A percentile compares a stretch with the other conserved stretches of the same genome.
These are phyloP conservation scores for Stentor coeruleus DNA, from an alignment of 73 alveolate species.

Conservation along the genomic window DNA sequence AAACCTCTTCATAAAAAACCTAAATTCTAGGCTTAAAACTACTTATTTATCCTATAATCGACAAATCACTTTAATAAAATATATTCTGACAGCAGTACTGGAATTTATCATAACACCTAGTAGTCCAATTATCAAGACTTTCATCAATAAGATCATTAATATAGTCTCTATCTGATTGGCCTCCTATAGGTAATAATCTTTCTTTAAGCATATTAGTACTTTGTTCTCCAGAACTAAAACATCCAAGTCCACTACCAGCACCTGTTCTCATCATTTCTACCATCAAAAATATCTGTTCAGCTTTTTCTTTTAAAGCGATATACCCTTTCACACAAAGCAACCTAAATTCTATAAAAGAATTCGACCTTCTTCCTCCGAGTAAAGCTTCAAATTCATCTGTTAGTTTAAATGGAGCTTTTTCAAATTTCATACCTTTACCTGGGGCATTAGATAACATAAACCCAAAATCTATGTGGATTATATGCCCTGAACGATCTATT, in stretches of 20 bases:
- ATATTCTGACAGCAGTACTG: conserved; percentile 84
- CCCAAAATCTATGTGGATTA: conserved; percentile 98
- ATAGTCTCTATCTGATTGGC: conserved; percentile 42
- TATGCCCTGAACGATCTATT: conserved; percentile 91
- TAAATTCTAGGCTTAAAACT: too few relatives aligned
- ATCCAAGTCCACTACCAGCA: conserved; percentile 42
- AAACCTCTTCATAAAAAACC: background rate
- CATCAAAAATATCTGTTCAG: conserved; percentile 51
- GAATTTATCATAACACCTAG: conserved; percentile 75
- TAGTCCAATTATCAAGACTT: conserved; percentile 86
- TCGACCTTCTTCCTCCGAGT: conserved; percentile 83
- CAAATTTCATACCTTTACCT: conserved; percentile 91
- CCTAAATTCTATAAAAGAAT: conserved; percentile 40
- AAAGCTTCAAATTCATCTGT: conserved; percentile 88
- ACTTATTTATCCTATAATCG: conserved; percentile 15
- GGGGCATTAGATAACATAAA: conserved; percentile 92
- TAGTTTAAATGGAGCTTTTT: conserved; percentile 93
- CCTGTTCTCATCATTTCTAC: conserved; percentile 71
- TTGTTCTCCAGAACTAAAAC: conserved; percentile 51
- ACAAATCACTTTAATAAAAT: conserved; percentile 19
- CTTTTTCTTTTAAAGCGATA: conserved; percentile 41
- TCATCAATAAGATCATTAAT: conserved; percentile 54
- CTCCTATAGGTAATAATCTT: conserved; percentile 51
- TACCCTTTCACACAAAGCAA: conserved; percentile 59
- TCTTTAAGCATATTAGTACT: conserved; percentile 42